Percentiles rank a stretch among this genome's conserved stretches.
Conservation (phyloP, 495 filamentous ascomycete species). For the Tuber indicum region DNA sequence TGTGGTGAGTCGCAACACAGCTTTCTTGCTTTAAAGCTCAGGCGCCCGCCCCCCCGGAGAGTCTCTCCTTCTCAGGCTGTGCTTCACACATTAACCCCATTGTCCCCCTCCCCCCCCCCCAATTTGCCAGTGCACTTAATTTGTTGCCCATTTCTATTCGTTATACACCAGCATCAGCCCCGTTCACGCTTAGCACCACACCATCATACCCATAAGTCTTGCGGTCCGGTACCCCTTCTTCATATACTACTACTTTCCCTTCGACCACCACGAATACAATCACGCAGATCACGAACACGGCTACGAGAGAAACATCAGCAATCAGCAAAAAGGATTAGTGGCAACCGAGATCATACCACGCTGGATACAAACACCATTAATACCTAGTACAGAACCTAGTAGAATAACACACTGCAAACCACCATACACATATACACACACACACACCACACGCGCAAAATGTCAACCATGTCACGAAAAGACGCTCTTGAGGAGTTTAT, state of each 20-base stretch:
- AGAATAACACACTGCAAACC: conserved; percentile 18
- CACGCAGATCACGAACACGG: background rate
- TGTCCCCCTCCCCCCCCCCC: conserved; percentile 3
- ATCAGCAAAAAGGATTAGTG: background rate
- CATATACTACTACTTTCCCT: conserved; percentile 11
- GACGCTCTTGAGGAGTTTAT: conserved; percentile 86
- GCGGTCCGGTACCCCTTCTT: conserved; percentile 34
- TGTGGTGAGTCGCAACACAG: conserved; percentile 20
- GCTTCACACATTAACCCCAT: conserved; percentile 31
- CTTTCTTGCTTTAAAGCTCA: conserved; percentile 36
- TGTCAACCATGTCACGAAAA: conserved; percentile 52
- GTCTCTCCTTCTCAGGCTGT: conserved; percentile 36
- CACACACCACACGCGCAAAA: too few species aligned
- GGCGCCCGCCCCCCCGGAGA: conserved; percentile 34
- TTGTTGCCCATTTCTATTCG: conserved; percentile 22
- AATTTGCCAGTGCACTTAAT: conserved; percentile 24
- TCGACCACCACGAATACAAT: background rate
- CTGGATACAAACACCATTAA: conserved; percentile 18
- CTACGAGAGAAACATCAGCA: background rate
- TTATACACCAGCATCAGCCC: conserved; percentile 14
- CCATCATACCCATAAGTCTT: background rate
- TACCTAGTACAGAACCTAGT: conserved; percentile 30
- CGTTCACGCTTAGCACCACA: conserved; percentile 5
- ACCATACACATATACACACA: conserved; percentile 6
- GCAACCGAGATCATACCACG: background rate